Base-by-base conservation (phyloP, 768 basidiomycete species). In the Suillus brevipes region DNA sequence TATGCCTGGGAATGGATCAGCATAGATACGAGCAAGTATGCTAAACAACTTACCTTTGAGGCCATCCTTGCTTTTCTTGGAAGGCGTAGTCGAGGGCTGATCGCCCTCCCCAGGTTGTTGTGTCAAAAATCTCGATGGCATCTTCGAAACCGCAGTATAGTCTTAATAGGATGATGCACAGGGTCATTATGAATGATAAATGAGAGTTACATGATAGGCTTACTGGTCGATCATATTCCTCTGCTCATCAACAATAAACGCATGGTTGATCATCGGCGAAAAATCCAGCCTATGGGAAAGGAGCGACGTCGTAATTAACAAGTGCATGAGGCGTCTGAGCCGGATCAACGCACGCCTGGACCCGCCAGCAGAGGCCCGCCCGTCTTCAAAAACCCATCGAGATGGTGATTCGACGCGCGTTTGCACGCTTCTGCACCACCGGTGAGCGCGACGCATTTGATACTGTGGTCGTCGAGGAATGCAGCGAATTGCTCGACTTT, bases 211-310 rank as follows among this genome's bases (percentile, higher is more conserved):
- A n/a, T n/a, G n/a, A n/a, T n/a, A n/a, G n/a, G n/a, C n/a, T n/a
- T n/a, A n/a, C n/a, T n/a, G n/a, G n/a, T 97, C 95, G 43, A 96
- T 84, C 83, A 91, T 91, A 74, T 94, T 96, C 68, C 91, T 80
- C 23, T 95, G 95, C 71, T 91, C 87, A 69, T 97, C 95, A 25
- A 92, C 83, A 68, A 97, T 89, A 75, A 97, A 90, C 3, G 97
- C 91, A 70, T 95, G 88, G 66, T 84, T 83, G 69, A 97, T 86
- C 5, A 79, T 79, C 0, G 93, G 88, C 16, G 87, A 81, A 71
- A 97, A 97, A 75, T 97, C 95, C 2, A 97, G 84, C 2, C 95
- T 95, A 23, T 95, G 86, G 12, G 94, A 94, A 34, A 97, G 87
- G 38, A 97, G 82, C 6, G 94, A 96, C 0, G 95, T 97, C 40